Percentiles rank a stretch among this genome's conserved stretches.
These are phyloP conservation scores for Elaeis guineensis DNA, from an alignment of 176 grass and related monocot species.

Conservation along the genomic window DNA sequence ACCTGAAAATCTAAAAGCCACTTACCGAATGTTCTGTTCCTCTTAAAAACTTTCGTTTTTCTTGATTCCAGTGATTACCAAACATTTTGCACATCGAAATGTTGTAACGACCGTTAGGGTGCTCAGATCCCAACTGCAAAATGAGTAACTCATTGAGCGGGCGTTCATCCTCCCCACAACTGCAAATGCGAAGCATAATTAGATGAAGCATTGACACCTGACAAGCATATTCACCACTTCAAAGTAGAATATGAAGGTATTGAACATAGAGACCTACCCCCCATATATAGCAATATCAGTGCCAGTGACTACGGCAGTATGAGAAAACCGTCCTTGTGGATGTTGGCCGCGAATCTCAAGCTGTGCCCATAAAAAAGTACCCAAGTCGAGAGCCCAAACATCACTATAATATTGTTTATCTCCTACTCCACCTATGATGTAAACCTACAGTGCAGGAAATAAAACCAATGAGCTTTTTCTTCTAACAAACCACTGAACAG, in stretches of 20 bases:
- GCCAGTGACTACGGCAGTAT: slow-evolving; percentile 57
- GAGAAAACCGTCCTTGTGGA: slow-evolving; percentile 87
- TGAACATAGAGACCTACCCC: slow-evolving; percentile 42
- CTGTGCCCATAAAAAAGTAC: slow-evolving; percentile 50
- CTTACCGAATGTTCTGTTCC: slow-evolving; percentile 34
- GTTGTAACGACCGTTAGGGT: slow-evolving; percentile 96
- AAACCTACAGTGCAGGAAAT: slow-evolving; percentile 32
- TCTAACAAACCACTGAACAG: not conserved
- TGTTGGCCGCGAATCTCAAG: slow-evolving; percentile 83
- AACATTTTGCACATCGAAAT: slow-evolving; percentile 92
- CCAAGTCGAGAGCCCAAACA: slow-evolving; percentile 83
- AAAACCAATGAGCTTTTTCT: not conserved
- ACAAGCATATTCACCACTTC: no score
- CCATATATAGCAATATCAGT: slow-evolving; percentile 85
- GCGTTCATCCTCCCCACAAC: slow-evolving; percentile 84
- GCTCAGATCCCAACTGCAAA: slow-evolving; percentile 81
- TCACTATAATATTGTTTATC: slow-evolving; percentile 97
- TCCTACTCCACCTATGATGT: slow-evolving; percentile 88
- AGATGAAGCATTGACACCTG: no score
- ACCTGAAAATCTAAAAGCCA: not conserved
- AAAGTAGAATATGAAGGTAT: not conserved
- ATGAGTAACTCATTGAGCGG: slow-evolving; percentile 87
- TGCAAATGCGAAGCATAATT: slow-evolving; percentile 16
- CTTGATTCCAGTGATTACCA: slow-evolving; percentile 86
- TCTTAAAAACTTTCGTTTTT: slow-evolving; percentile 64